These are phyloP conservation scores for Chalciporus chontae DNA, from an alignment of 768 basidiomycete genomes.

Conservation along the genomic window DNA sequence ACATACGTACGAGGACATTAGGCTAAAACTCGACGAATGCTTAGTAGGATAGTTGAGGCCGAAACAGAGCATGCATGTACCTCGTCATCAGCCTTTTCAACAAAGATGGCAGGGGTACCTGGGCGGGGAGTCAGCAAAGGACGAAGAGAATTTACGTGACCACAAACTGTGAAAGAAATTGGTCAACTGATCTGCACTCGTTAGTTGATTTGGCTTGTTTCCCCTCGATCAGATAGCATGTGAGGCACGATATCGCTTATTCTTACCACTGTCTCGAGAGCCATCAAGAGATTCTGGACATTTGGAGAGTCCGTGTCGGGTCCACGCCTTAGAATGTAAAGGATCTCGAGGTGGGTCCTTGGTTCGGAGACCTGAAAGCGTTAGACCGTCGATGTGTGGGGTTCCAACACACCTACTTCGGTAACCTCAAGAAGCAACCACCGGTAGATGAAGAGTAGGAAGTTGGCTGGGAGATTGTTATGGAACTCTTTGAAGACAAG, in stretches of 20 bases:
- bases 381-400: constrained; percentile 1
- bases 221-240: constrained; percentile 15
- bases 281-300: constrained; percentile 43
- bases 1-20: constrained; percentile 22
- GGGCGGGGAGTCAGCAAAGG: constrained; percentile 1
- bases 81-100: constrained; percentile 57
- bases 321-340: constrained; percentile 41
- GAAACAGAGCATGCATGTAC: constrained; percentile 25
- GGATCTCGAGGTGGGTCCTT: constrained; percentile 49
- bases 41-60: constrained; percentile 6
- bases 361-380: constrained; percentile 57
- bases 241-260: constrained; percentile 8
- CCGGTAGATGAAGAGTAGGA: constrained; percentile 61
- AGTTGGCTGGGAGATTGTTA: constrained; percentile 51
- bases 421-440: constrained; percentile 66
- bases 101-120: constrained; percentile 58
- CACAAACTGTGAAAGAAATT: constrained; percentile 50
- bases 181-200: constrained; percentile 55
- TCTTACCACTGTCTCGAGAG: constrained; percentile 40
- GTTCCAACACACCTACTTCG: constrained; percentile 44
- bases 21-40: constrained; percentile 14
- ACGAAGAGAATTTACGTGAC: neutral
- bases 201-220: constrained; percentile 46
- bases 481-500: constrained; percentile 59
- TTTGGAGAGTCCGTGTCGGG: constrained; percentile 42